phyloP scores from a whole-genome alignment of 2,329 filamentous ascomycete species.

The Pyrenophora graminea region DNA sequence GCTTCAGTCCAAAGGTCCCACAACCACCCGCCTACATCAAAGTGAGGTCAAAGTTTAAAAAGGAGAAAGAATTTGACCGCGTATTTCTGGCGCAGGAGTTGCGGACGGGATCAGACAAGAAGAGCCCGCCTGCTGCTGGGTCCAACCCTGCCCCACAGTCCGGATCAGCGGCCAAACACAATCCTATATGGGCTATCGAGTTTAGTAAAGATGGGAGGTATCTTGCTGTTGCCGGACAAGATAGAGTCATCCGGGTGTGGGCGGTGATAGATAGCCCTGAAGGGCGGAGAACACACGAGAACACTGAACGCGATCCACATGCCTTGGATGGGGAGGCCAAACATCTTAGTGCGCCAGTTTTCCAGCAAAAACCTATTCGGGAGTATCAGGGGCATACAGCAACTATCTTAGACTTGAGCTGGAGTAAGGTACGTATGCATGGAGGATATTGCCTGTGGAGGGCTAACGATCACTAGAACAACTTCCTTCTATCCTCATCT shows the following conservation, averaged over 20 bases:
- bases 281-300: slow-evolving; percentile 74
- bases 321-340: slow-evolving; percentile 57
- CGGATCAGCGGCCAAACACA: slow-evolving; percentile 46
- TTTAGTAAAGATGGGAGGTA: slow-evolving; percentile 93
- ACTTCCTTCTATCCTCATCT: slow-evolving; percentile 90
- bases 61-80: slow-evolving; percentile 77
- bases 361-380: slow-evolving; percentile 74
- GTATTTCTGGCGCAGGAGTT: slow-evolving; percentile 93
- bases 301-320: slow-evolving; percentile 62
- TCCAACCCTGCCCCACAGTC: slow-evolving; percentile 38
- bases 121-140: slow-evolving; percentile 28
- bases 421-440: slow-evolving; percentile 72
- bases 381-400: slow-evolving; percentile 84
- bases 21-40: slow-evolving; percentile 91
- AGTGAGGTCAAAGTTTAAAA: slow-evolving; percentile 79
- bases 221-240: slow-evolving; percentile 88
- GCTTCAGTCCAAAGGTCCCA: slow-evolving; percentile 84
- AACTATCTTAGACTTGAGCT: slow-evolving; percentile 88
- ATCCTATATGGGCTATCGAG: slow-evolving; percentile 88
- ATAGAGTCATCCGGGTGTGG: slow-evolving; percentile 85
- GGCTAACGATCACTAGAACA: slow-evolving; percentile 62
- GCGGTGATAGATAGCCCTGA: slow-evolving; percentile 81
- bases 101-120: slow-evolving; percentile 55
- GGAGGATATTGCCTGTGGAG: background rate
- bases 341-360: slow-evolving; percentile 86